Conservation (phyloP, 2,329 filamentous ascomycete species). For the Aspergillus niger region DNA sequence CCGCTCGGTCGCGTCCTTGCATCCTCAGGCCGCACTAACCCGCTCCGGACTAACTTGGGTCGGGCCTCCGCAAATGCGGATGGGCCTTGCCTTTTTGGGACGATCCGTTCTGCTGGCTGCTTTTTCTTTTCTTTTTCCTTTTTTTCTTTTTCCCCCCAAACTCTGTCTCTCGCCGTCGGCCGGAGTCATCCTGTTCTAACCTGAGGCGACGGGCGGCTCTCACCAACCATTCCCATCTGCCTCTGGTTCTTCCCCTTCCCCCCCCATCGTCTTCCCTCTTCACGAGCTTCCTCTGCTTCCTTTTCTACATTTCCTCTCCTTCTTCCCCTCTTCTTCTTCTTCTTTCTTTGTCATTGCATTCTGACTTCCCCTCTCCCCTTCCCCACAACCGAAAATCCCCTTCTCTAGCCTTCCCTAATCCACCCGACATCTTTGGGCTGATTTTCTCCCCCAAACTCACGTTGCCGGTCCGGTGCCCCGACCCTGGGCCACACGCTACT, state of each 20-base stretch:
- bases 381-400: neutral
- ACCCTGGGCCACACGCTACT: conserved; percentile 25
- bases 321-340: conserved; percentile 12
- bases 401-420: neutral
- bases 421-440: conserved; percentile 5
- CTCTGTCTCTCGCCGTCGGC: neutral
- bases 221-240: conserved; percentile 27
- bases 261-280: conserved; percentile 23
- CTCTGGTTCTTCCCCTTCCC: conserved; percentile 14
- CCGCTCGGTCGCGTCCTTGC: conserved; percentile 21
- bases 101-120: neutral
- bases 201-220: too few relatives aligned
- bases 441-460: conserved; percentile 9
- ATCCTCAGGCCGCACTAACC: conserved; percentile 17
- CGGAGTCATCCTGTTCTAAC: conserved; percentile 10
- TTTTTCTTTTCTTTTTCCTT: too few relatives aligned
- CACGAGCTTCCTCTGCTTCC: conserved; percentile 15
- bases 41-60: conserved; percentile 19
- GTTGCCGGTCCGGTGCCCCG: conserved; percentile 36
- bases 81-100: neutral
- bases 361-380: conserved; percentile 16
- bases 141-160: too few relatives aligned
- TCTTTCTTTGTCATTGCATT: conserved; percentile 15
- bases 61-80: conserved; percentile 18
- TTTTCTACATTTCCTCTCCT: conserved; percentile 13